A percentile compares a stretch with the other conserved stretches of the same genome.
These are phyloP conservation scores for Halophytophthora batemanensis DNA, from an alignment of 352 stramenopile genomes.

Conservation along the genomic window DNA sequence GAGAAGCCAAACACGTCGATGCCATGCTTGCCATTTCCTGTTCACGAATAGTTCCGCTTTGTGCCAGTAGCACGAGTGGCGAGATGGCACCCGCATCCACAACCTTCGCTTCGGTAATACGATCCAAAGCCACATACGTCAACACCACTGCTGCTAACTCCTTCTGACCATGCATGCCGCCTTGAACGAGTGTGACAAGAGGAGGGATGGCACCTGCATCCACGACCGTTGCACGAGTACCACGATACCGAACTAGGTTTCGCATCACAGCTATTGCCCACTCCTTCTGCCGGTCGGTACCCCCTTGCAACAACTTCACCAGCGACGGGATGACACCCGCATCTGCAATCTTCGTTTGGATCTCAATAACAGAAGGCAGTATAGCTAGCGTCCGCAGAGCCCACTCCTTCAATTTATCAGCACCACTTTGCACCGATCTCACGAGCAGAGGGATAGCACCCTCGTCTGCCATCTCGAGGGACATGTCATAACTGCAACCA, in stretches of 20 bases:
- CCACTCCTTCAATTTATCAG: background rate
- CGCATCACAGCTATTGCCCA: background rate
- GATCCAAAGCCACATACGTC: background rate
- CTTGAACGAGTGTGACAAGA: background rate
- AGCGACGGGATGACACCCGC: background rate
- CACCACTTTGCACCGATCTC: background rate
- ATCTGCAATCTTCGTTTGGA: background rate
- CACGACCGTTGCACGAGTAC: background rate
- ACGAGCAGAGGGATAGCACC: conserved; percentile 5
- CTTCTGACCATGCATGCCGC: background rate
- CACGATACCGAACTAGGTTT: background rate
- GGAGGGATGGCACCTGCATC: background rate
- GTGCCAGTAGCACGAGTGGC: too few species aligned
- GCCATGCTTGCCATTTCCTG: too few species aligned
- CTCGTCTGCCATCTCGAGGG: background rate
- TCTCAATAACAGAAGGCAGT: too few species aligned
- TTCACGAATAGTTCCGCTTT: too few species aligned
- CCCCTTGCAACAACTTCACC: background rate
- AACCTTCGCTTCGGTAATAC: background rate
- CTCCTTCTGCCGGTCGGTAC: background rate
- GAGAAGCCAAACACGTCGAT: too few species aligned
- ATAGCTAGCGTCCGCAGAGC: too few species aligned
- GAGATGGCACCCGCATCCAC: background rate
- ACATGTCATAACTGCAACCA: too few species aligned
- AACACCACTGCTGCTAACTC: background rate